Evolutionary conservation across 73 alveolate genomes (phyloP).

Genomic region (Symbiodinium pilosum): DNA sequence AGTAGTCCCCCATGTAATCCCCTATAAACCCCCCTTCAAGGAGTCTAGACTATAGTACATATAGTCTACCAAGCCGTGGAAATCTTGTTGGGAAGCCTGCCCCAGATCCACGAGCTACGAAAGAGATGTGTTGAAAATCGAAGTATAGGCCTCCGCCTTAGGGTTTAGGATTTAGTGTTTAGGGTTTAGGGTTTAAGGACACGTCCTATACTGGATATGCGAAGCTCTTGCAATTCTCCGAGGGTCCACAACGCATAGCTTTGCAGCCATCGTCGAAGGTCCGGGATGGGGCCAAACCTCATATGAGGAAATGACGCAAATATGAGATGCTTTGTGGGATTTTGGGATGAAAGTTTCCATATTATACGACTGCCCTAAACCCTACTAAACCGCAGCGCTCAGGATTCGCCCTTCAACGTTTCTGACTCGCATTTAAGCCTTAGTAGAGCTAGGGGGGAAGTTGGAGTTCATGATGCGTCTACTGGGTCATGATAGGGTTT

Average conservation of each 20-base stretch:
- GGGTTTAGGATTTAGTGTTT: background rate
- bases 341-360: background rate
- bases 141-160: background rate
- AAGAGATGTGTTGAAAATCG: too few species aligned
- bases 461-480: conserved; percentile 65
- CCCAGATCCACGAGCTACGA: too few species aligned
- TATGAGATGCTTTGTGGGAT: too few species aligned
- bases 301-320: background rate
- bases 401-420: too few species aligned
- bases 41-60: too few species aligned
- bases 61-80: too few species aligned
- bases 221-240: too few species aligned
- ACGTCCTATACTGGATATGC: background rate
- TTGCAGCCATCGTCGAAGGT: conserved; percentile 93
- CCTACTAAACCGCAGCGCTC: background rate
- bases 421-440: too few species aligned
- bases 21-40: too few species aligned
- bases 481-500: background rate
- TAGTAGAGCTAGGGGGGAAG: conserved; percentile 17
- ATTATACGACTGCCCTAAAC: background rate
- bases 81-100: too few species aligned
- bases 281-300: conserved; percentile 82
- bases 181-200: background rate
- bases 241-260: conserved; percentile 86
- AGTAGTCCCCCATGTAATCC: too few species aligned